Base-by-base conservation (phyloP, 192 early-diverging fungal species). In the Linnemannia elongata region DNA sequence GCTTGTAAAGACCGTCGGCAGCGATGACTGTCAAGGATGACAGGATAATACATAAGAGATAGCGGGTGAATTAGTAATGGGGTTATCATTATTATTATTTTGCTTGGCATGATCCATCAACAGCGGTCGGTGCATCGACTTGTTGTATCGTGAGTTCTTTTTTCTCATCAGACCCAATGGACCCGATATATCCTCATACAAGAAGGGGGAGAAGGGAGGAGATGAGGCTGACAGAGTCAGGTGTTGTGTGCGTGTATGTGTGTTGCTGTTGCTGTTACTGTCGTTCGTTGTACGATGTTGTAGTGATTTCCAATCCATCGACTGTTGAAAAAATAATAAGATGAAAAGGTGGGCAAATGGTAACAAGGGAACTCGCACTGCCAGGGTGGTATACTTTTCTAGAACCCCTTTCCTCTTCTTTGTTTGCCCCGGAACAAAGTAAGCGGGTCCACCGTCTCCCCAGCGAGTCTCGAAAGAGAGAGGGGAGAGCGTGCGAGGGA, bases 1-100 rank as follows among this genome's bases (percentile, higher is more conserved):
- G 94, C 88, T 97, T 98, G 89, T 94, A 92, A 74, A 99, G 92
- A 76, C 95, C 94, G 89, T 97, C 96, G 18, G 97, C 98, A 45
- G 97, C 96, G 83, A 99, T 95, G 66, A 99, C 95, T 91, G 79
- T 82, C 5, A 39, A 36, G 69, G 24, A 73, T 38, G 63, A 52
- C 20, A 52, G 18, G 20, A 33, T 38, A 3, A 69, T 27, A 42
- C 33, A 75, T 68, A 20, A 36, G 13, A 45, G 10, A 45, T 0
- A 60, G 24, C 74, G 24, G 54, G 13, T 41, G 41, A 47, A 22
- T 35, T 18, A 24, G 9, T 74, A n/a, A 17, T 44, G 42, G 10
- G 9, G 1, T 27, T 47, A 24, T n/a, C 44, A 47, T n/a, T 45
- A 74, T 22, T 13, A 47, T 30, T 39, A 27, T 44, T 42, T 66